phyloP scores from a whole-genome alignment of 140 eudicot species.

The Anethum foeniculum region DNA sequence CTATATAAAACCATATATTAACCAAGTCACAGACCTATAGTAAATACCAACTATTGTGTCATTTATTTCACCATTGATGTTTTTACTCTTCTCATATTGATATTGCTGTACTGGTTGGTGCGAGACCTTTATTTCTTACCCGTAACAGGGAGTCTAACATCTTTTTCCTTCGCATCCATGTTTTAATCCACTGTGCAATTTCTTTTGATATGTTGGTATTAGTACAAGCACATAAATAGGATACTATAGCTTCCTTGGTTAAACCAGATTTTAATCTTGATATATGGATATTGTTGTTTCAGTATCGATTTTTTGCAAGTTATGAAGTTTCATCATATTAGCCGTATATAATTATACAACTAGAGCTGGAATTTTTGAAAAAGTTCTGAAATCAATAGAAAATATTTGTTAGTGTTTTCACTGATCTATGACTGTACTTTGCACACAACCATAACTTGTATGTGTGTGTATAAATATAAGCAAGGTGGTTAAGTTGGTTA shows the following conservation, averaged over 20 bases:
- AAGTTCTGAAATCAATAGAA: too few species aligned
- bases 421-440: too few species aligned
- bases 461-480: neutral
- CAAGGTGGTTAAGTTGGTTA: slow-evolving; percentile 25
- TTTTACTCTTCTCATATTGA: neutral
- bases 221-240: too few species aligned
- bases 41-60: neutral
- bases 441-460: too few species aligned
- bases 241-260: neutral
- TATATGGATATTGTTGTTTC: neutral
- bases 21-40: neutral
- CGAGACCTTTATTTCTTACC: slow-evolving; percentile 13
- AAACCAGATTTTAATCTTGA: neutral
- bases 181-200: neutral
- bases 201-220: too few species aligned
- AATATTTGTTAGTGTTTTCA: too few species aligned
- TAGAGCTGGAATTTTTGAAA: too few species aligned
- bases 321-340: too few species aligned
- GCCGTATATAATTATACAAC: too few species aligned
- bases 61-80: slow-evolving; percentile 1
- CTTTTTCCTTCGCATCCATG: neutral
- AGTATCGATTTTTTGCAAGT: neutral
- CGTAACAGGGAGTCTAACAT: neutral
- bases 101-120: slow-evolving; percentile 6
- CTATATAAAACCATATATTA: too few species aligned